A percentile compares a stretch with the other conserved stretches of the same genome.
Evolutionary conservation across 768 basidiomycete species (phyloP).

Genomic region (Leccinellum luteum): DNA sequence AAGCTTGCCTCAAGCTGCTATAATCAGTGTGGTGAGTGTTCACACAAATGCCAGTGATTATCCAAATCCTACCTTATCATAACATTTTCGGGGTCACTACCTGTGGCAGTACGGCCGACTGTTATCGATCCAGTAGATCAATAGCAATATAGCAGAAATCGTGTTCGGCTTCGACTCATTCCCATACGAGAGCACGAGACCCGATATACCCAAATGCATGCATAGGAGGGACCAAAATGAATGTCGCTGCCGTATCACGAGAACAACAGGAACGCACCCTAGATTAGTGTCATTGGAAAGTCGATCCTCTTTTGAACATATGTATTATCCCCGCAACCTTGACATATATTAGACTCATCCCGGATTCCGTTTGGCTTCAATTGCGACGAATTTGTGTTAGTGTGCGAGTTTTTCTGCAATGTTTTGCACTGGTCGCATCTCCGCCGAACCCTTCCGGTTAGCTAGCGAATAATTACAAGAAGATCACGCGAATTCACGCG

Average conservation of each 20-base stretch:
- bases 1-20: not conserved
- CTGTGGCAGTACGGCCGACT: not conserved
- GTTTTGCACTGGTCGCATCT: not conserved
- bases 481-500: slow-evolving; percentile 1
- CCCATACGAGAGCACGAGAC: not conserved
- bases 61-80: not conserved
- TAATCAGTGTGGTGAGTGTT: too few species aligned
- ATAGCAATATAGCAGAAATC: not conserved
- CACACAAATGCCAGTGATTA: not conserved
- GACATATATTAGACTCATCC: not conserved
- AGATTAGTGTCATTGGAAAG: not conserved
- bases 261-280: slow-evolving; percentile 3
- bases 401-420: not conserved
- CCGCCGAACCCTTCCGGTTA: not conserved
- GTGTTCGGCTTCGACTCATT: not conserved
- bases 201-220: slow-evolving; percentile 3
- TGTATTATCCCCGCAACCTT: slow-evolving; percentile 3
- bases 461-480: slow-evolving; percentile 3
- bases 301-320: slow-evolving; percentile 1
- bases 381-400: slow-evolving; percentile 2
- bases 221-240: not conserved
- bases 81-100: not conserved
- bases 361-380: slow-evolving; percentile 5
- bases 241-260: slow-evolving; percentile 4
- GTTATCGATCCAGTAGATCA: not conserved